Evolutionary conservation across 129 eudicot species (phyloP).

Genomic region (Pulicaria dysenterica): DNA sequence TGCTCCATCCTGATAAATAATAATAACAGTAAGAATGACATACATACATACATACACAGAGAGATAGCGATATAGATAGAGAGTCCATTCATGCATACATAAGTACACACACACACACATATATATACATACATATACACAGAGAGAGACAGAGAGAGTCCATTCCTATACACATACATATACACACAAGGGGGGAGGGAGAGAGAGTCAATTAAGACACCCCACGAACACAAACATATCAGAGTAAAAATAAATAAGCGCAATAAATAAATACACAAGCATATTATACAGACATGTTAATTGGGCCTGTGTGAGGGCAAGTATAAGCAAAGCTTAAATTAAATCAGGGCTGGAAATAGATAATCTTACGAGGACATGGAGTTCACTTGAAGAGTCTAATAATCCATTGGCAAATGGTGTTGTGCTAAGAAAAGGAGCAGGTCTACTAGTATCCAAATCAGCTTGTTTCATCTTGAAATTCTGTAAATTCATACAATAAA

Average conservation of each 20-base stretch:
- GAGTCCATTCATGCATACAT: neutral
- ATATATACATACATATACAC: neutral
- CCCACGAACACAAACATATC: neutral
- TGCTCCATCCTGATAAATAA: constrained; percentile 44
- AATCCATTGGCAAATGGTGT: constrained; percentile 37
- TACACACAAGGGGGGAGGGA: too few relatives aligned
- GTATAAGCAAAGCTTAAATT: neutral
- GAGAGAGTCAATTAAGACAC: neutral
- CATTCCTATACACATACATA: too few relatives aligned
- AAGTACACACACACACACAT: neutral
- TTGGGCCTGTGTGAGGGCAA: neutral
- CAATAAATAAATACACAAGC: too few relatives aligned
- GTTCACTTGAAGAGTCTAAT: constrained; percentile 25
- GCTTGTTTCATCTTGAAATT: constrained; percentile 33
- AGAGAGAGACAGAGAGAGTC: too few relatives aligned
- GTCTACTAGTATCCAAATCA: constrained; percentile 25
- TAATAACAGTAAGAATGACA: neutral
- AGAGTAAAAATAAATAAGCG: neutral
- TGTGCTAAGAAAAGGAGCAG: constrained; percentile 36
- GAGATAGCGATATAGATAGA: neutral
- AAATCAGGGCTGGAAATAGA: neutral
- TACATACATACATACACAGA: too few relatives aligned
- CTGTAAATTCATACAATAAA: constrained; percentile 37
- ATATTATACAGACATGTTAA: neutral
- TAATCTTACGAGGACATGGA: constrained; percentile 36